phyloP scores from a whole-genome alignment of 2,329 filamentous ascomycete species.

The Talaromyces sp. region DNA sequence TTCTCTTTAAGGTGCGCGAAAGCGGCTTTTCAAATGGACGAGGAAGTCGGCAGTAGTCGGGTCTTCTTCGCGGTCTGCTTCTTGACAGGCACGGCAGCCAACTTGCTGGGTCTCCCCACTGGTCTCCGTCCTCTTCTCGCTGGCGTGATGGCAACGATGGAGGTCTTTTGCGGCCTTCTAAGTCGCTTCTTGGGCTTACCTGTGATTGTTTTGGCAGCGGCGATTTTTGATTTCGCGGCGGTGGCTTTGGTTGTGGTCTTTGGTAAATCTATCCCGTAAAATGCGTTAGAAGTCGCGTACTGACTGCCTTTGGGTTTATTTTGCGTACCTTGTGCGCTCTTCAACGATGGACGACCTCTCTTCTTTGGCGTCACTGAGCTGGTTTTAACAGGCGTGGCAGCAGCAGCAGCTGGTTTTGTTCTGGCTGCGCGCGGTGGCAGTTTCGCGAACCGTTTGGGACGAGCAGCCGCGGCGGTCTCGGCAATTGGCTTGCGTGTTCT shows the following conservation, averaged over 20 bases:
- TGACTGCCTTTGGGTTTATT: background rate
- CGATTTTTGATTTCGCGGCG: background rate
- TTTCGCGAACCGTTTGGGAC: constrained; percentile 3
- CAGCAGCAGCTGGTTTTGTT: constrained; percentile 5
- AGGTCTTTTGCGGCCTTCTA: constrained; percentile 10
- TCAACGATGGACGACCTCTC: constrained; percentile 10
- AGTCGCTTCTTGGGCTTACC: constrained; percentile 11
- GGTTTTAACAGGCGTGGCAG: background rate
- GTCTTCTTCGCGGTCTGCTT: constrained; percentile 9
- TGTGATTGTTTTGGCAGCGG: constrained; percentile 1
- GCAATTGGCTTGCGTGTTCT: constrained; percentile 15
- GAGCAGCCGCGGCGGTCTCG: constrained; percentile 10
- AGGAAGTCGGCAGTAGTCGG: background rate
- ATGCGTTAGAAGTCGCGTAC: background rate
- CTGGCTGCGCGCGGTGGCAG: constrained; percentile 10
- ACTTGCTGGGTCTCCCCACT: constrained; percentile 20
- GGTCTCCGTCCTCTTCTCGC: constrained; percentile 15
- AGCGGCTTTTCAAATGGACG: background rate
- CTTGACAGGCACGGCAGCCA: constrained; percentile 12
- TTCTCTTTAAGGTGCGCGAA: constrained; percentile 10
- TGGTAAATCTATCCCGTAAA: background rate
- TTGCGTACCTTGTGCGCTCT: constrained; percentile 8
- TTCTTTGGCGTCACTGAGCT: constrained; percentile 7
- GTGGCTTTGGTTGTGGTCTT: background rate
- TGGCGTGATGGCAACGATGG: constrained; percentile 15